Percentiles rank a stretch among this genome's conserved stretches.
These are phyloP conservation scores for Tolypocladium paradoxum DNA, from an alignment of 2,329 filamentous ascomycete genomes.

Conservation along the genomic window DNA sequence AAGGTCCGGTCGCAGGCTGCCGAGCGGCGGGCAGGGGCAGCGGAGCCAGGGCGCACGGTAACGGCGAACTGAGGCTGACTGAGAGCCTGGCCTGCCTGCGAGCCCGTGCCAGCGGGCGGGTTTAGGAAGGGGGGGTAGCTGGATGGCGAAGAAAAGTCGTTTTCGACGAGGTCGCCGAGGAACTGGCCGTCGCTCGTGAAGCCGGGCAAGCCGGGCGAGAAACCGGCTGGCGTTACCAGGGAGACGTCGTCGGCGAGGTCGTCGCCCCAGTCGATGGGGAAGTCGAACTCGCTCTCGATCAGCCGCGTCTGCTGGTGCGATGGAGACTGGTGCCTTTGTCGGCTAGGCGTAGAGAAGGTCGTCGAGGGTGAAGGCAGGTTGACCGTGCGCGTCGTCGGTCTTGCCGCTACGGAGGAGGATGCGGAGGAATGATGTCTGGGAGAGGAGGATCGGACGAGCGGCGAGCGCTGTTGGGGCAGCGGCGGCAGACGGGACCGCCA, in stretches of 20 bases:
- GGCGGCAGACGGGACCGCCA: not conserved
- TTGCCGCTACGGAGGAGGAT: not conserved
- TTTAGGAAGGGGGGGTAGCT: conserved; percentile 19
- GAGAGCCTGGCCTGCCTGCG: conserved; percentile 2
- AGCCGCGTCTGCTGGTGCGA: not conserved
- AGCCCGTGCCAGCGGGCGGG: not conserved
- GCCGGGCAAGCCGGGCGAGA: not conserved
- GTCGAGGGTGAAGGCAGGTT: not conserved
- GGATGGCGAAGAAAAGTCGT: conserved; percentile 25
- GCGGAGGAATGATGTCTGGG: not conserved
- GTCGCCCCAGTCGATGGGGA: conserved; percentile 3
- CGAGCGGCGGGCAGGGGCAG: conserved; percentile 5
- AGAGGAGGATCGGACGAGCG: not conserved
- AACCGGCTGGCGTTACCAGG: not conserved
- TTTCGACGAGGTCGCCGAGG: conserved; percentile 14
- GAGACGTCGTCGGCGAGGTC: conserved; percentile 4
- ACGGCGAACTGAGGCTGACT: conserved; percentile 3
- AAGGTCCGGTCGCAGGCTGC: conserved; percentile 7
- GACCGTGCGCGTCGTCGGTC: not conserved
- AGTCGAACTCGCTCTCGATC: not conserved
- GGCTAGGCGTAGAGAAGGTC: not conserved
- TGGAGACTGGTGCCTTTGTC: not conserved
- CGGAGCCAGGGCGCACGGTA: conserved; percentile 1
- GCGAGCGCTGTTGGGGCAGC: not conserved
- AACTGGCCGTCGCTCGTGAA: conserved; percentile 10